A percentile compares a stretch with the other conserved stretches of the same genome.
phyloP scores from a whole-genome alignment of 352 stramenopile species.

The Phytophthora aleatoria region DNA sequence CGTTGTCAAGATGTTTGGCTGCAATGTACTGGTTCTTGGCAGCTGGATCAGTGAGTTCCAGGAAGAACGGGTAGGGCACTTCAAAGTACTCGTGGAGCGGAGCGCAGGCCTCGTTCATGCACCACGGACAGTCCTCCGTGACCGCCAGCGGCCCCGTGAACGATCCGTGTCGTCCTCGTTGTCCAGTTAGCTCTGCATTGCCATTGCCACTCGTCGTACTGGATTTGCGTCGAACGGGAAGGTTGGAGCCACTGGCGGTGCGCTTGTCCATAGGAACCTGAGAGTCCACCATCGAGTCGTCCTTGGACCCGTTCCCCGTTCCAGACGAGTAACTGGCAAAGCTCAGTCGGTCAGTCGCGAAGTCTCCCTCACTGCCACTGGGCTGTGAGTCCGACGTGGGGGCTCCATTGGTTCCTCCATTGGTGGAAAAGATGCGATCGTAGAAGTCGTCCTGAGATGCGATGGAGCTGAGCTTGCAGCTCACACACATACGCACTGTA shows the following conservation, averaged over 20 bases:
- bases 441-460: conserved; percentile 80
- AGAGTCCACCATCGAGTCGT: conserved; percentile 15
- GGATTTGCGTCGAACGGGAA: conserved; percentile 59
- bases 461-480: conserved; percentile 79
- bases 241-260: conserved; percentile 38
- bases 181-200: conserved; percentile 12
- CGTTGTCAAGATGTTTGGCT: conserved; percentile 71
- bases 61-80: conserved; percentile 72
- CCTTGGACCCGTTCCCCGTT: conserved; percentile 30
- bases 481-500: conserved; percentile 80
- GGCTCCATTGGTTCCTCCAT: conserved; percentile 23
- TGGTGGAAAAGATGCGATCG: conserved; percentile 75
- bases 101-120: conserved; percentile 71
- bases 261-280: conserved; percentile 41
- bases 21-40: conserved; percentile 64
- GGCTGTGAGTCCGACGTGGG: conserved; percentile 30
- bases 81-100: conserved; percentile 70
- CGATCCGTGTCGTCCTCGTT: conserved; percentile 26
- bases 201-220: conserved; percentile 46
- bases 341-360: conserved; percentile 48
- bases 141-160: conserved; percentile 15
- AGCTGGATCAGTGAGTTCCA: conserved; percentile 55
- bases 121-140: conserved; percentile 55
- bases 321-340: conserved; percentile 52
- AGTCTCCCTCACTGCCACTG: conserved; percentile 42